These are phyloP conservation scores for Cotoneaster glaucophyllus DNA, from an alignment of 306 rosid genomes.

Conservation along the genomic window DNA sequence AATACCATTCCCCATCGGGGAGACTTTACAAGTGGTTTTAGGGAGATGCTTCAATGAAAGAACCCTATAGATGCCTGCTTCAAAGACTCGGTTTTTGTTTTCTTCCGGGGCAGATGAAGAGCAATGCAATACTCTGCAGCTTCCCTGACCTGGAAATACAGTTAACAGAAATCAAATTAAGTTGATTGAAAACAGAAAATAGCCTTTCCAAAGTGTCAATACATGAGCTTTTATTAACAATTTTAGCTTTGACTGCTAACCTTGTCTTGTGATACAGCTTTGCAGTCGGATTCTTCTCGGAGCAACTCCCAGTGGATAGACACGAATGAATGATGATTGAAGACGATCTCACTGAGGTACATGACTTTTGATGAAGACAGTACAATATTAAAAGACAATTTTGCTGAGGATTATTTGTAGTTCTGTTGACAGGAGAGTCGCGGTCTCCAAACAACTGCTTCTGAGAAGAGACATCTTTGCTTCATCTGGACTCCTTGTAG, in stretches of 20 bases:
- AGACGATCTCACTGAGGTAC: too few species aligned
- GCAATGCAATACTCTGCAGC: not conserved
- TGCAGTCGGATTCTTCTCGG: not conserved
- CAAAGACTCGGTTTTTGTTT: not conserved
- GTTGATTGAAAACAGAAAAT: not conserved
- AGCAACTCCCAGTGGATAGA: not conserved
- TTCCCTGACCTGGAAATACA: conserved; percentile 32
- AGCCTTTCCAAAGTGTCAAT: not conserved
- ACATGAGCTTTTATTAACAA: not conserved
- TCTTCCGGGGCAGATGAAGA: not conserved
- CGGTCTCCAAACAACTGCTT: not conserved
- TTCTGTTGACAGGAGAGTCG: conserved; percentile 14
- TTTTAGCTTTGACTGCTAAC: conserved; percentile 28
- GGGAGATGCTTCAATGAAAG: not conserved
- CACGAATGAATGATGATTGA: not conserved
- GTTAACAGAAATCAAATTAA: conserved; percentile 5
- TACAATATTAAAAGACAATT: too few species aligned
- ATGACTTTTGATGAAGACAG: too few species aligned
- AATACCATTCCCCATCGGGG: not conserved
- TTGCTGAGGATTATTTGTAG: not conserved
- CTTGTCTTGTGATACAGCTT: conserved; percentile 16
- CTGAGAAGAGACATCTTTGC: not conserved
- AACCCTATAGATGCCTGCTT: too few species aligned
- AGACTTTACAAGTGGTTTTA: not conserved
- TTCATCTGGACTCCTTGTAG: not conserved